phyloP scores from a whole-genome alignment of 1,284 basidiomycete species.

The Lentinus polychrous region DNA sequence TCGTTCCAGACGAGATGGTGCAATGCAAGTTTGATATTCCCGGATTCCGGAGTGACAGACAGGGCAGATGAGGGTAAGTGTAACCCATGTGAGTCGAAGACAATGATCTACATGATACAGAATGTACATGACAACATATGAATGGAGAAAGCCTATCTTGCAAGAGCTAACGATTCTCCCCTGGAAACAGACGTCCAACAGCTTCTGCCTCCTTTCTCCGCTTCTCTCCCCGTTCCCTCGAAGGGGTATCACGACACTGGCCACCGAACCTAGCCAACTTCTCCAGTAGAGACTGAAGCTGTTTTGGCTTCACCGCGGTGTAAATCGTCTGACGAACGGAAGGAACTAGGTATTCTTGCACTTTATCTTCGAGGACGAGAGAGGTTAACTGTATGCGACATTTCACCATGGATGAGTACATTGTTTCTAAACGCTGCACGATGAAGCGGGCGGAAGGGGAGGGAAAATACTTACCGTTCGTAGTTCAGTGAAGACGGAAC shows the following conservation, averaged over 20 bases:
- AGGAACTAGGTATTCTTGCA: constrained; percentile 77
- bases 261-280: constrained; percentile 71
- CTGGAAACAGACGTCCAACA: constrained; percentile 62
- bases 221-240: constrained; percentile 60
- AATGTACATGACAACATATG: neutral
- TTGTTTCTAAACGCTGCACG: neutral
- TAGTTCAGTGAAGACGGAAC: constrained; percentile 76
- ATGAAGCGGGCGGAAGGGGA: no score
- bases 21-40: neutral
- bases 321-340: constrained; percentile 70
- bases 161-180: constrained; percentile 45
- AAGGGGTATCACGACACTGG: constrained; percentile 49
- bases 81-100: neutral
- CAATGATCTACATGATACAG: neutral
- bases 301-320: constrained; percentile 63
- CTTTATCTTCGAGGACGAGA: constrained; percentile 67
- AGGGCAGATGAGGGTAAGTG: no score
- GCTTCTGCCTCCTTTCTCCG: constrained; percentile 77
- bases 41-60: no score
- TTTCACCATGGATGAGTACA: constrained; percentile 2
- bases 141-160: no score
- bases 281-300: constrained; percentile 71
- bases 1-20: neutral
- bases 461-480: constrained; percentile 63
- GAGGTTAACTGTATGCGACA: constrained; percentile 56